Evolutionary conservation across 2,329 filamentous ascomycete genomes (phyloP).

Genomic region (Tolypocladium ovalisporum): DNA sequence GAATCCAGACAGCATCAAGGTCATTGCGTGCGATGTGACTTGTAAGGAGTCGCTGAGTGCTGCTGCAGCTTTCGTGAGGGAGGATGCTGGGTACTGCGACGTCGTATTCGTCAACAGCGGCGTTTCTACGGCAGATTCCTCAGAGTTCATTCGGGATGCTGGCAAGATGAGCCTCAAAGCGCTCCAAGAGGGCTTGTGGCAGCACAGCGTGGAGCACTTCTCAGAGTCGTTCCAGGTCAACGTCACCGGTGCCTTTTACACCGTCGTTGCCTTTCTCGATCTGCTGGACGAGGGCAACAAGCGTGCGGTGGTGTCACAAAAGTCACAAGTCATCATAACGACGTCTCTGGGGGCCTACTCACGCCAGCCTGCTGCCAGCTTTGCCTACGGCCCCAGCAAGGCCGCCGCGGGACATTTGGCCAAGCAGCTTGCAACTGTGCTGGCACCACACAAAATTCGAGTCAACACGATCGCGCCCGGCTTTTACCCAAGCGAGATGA

Average conservation of each 20-base stretch:
- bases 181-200: constrained; percentile 9
- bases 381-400: constrained; percentile 58
- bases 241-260: constrained; percentile 28
- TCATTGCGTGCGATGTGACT: constrained; percentile 29
- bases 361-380: constrained; percentile 47
- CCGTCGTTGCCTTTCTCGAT: constrained; percentile 49
- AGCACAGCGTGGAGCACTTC: constrained; percentile 42
- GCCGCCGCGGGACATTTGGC: constrained; percentile 55
- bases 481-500: constrained; percentile 59
- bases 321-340: constrained; percentile 35
- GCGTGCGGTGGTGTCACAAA: constrained; percentile 6
- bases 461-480: constrained; percentile 35
- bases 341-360: constrained; percentile 53
- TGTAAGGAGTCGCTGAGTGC: constrained; percentile 36
- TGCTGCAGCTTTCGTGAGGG: constrained; percentile 1
- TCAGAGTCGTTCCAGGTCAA: constrained; percentile 48
- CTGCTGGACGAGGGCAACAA: constrained; percentile 42
- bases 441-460: constrained; percentile 48
- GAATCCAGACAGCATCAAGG: constrained; percentile 18
- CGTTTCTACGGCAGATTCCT: constrained; percentile 1
- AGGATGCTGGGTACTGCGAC: constrained; percentile 49
- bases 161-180: constrained; percentile 2
- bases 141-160: not conserved
- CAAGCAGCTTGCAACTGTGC: constrained; percentile 54
- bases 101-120: constrained; percentile 56